Evolutionary conservation across 2,329 filamentous ascomycete species (phyloP).

Genomic region (Aschersonia sp.): DNA sequence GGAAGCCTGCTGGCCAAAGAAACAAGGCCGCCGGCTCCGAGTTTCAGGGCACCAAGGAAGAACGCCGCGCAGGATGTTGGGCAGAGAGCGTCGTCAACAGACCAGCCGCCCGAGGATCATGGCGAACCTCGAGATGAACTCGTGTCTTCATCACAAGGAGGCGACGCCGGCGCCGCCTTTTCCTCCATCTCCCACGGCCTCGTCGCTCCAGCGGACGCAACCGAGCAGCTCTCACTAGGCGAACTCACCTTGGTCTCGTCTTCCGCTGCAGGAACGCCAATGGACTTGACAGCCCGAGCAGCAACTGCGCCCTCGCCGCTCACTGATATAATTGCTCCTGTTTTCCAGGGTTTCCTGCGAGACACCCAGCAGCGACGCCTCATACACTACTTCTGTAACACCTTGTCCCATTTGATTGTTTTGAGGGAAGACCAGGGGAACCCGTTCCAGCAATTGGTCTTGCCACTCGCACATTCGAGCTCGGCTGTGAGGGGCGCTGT

Average conservation of each 20-base stretch:
- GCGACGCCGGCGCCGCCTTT: no score
- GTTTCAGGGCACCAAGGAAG: neutral
- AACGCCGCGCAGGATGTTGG: no score
- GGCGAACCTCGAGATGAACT: no score
- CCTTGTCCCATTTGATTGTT: conserved; percentile 50
- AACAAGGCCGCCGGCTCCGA: neutral
- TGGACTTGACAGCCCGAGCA: conserved; percentile 12
- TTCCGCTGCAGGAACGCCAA: conserved; percentile 2
- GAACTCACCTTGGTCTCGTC: neutral
- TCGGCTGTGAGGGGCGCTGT: conserved; percentile 64
- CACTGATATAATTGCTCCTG: conserved; percentile 36
- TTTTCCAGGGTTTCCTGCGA: conserved; percentile 42
- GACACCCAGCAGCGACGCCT: conserved; percentile 38
- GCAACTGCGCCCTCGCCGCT: conserved; percentile 13
- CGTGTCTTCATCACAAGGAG: no score
- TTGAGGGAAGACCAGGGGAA: conserved; percentile 48
- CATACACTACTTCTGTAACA: conserved; percentile 49
- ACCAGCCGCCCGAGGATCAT: no score
- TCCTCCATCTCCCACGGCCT: no score
- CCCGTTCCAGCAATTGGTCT: conserved; percentile 46
- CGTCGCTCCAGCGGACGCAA: no score
- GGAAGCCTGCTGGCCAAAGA: neutral
- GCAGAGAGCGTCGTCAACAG: no score
- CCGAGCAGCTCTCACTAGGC: no score
- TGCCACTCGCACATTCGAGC: conserved; percentile 42